These are phyloP conservation scores for Lentinula aciculospora DNA, from an alignment of 768 basidiomycete species.

Conservation along the genomic window DNA sequence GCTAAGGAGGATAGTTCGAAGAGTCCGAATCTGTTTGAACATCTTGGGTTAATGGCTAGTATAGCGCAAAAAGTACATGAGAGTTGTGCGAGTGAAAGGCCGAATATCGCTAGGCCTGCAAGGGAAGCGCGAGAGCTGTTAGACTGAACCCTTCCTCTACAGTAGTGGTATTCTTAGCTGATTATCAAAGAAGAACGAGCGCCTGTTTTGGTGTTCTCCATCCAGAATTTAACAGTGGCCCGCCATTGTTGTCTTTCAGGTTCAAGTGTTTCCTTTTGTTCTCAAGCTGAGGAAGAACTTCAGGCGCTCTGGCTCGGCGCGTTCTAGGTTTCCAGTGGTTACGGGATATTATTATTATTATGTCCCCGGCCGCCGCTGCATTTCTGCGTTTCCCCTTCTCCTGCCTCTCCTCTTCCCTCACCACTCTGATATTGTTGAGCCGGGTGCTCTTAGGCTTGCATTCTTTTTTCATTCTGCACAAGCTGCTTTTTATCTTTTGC, in stretches of 20 bases:
- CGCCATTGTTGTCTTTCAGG: no score
- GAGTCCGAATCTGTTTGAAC: constrained; percentile 56
- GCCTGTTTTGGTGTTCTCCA: no score
- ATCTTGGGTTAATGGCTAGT: constrained; percentile 49
- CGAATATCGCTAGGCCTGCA: constrained; percentile 71
- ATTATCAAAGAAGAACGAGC: no score
- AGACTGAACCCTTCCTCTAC: not conserved
- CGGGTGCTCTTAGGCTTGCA: not conserved
- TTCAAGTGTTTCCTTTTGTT: no score
- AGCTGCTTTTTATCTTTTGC: not conserved
- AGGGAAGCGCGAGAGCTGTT: constrained; percentile 78
- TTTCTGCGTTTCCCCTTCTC: not conserved
- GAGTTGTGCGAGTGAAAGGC: constrained; percentile 61
- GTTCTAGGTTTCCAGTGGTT: not conserved
- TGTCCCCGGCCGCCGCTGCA: not conserved
- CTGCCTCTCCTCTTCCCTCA: not conserved
- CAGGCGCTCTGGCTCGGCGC: no score
- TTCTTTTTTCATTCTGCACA: not conserved
- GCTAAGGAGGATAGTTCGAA: constrained; percentile 34
- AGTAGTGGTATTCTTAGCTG: no score
- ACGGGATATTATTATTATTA: not conserved
- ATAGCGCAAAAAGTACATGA: constrained; percentile 74
- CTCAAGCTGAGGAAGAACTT: no score
- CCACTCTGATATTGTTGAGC: not conserved
- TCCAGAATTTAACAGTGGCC: no score